A percentile compares a stretch with the other conserved stretches of the same genome.
Conservation (phyloP, 1,284 basidiomycete species). For the Sporisorium reilianum region DNA sequence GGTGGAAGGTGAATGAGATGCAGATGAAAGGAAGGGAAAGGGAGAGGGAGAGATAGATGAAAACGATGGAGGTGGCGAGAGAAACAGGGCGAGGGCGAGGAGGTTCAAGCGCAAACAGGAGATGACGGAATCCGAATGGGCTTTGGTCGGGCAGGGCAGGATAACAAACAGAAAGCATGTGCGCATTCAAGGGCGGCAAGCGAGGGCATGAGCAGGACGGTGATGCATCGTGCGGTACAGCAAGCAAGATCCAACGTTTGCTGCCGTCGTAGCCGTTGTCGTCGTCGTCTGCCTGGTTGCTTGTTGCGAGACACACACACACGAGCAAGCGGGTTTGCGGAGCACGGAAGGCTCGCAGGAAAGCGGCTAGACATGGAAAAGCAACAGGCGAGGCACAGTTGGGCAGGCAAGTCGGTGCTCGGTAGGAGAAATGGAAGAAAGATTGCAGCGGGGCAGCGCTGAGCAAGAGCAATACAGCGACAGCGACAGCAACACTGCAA, state of each 20-base stretch:
- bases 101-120: not conserved
- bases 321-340: not conserved
- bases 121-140: not conserved
- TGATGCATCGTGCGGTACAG: not conserved
- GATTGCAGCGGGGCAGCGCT: not conserved
- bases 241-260: no score
- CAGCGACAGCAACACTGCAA: no score
- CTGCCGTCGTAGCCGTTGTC: not conserved
- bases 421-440: slow-evolving; percentile 21
- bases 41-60: not conserved
- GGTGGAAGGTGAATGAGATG: not conserved
- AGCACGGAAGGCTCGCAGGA: not conserved
- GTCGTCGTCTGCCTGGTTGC: not conserved
- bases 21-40: not conserved
- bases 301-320: not conserved
- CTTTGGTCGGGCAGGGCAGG: not conserved
- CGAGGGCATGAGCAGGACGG: not conserved
- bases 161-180: not conserved
- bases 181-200: not conserved
- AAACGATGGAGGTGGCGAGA: not conserved
- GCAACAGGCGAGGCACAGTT: slow-evolving; percentile 4
- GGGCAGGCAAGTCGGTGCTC: slow-evolving; percentile 9
- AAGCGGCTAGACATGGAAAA: not conserved
- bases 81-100: not conserved
- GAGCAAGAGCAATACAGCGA: not conserved